Percentiles rank a stretch among this genome's conserved stretches.
Evolutionary conservation across 2,329 filamentous ascomycete genomes (phyloP).

Genomic region (Calonectria henricotiae): DNA sequence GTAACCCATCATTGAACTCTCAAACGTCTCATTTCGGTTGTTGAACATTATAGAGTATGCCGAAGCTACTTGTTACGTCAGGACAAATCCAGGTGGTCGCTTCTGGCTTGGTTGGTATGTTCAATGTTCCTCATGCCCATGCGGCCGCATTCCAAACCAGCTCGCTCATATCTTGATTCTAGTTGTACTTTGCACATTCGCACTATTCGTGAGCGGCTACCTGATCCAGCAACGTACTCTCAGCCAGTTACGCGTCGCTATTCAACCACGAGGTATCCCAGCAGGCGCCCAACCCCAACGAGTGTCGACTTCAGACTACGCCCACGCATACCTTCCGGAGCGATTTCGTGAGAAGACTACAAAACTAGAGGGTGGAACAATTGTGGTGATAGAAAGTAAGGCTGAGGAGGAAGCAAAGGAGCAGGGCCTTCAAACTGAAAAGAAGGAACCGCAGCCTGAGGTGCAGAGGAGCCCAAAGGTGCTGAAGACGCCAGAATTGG

Average conservation of each 20-base stretch:
- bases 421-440: conserved; percentile 56
- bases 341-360: conserved; percentile 65
- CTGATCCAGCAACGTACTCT: conserved; percentile 90
- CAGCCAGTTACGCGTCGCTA: conserved; percentile 81
- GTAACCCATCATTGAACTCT: not conserved
- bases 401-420: conserved; percentile 53
- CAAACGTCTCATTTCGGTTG: not conserved
- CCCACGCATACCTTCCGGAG: conserved; percentile 68
- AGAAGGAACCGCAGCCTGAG: conserved; percentile 55
- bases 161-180: conserved; percentile 23
- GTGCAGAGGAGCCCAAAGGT: conserved; percentile 23
- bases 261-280: conserved; percentile 66
- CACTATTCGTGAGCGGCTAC: conserved; percentile 92
- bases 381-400: conserved; percentile 61
- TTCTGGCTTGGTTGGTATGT: conserved; percentile 75
- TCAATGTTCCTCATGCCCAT: conserved; percentile 26
- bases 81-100: conserved; percentile 80
- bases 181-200: conserved; percentile 84
- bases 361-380: conserved; percentile 65
- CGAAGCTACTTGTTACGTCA: conserved; percentile 75
- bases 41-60: conserved; percentile 48
- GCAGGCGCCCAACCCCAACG: conserved; percentile 17
- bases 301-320: conserved; percentile 58
- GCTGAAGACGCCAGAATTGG: conserved; percentile 35
- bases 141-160: conserved; percentile 42